Evolutionary conservation across 2,329 filamentous ascomycete genomes (phyloP).

Genomic region (Fusarium sp.): DNA sequence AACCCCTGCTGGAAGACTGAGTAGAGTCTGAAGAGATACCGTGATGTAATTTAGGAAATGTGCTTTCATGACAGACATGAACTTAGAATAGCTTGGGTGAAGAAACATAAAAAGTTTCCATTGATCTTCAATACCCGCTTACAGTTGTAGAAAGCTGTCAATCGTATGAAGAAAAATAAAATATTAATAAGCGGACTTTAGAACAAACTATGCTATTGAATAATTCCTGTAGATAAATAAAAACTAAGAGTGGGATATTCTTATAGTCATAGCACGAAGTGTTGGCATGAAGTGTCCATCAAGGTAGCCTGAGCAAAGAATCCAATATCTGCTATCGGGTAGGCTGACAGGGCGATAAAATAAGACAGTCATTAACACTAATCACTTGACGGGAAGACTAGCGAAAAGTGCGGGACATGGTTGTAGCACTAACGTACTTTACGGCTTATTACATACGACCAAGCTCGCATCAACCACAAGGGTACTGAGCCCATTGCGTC

Average conservation of each 20-base stretch:
- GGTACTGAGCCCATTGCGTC: background rate
- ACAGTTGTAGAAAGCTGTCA: accelerated
- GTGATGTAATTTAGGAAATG: accelerated
- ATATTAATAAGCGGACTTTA: no score
- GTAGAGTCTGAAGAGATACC: accelerated
- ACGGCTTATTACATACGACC: accelerated
- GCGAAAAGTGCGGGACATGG: accelerated
- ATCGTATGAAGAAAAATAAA: no score
- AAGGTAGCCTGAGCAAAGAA: background rate
- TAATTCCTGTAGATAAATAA: no score
- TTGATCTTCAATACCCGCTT: accelerated
- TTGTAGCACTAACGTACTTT: accelerated
- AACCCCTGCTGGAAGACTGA: background rate
- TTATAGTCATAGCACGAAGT: background rate
- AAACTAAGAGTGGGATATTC: background rate
- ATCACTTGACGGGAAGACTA: accelerated
- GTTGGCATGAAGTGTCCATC: no score
- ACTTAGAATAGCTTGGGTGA: background rate
- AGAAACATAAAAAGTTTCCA: no score
- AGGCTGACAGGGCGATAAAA: accelerated
- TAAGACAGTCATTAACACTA: accelerated
- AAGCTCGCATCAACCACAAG: background rate
- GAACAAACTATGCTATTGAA: no score
- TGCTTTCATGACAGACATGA: accelerated
- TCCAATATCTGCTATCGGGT: accelerated